These are phyloP conservation scores for Dictyophora rubrovolvata DNA, from an alignment of 768 basidiomycete genomes.

Conservation along the genomic window DNA sequence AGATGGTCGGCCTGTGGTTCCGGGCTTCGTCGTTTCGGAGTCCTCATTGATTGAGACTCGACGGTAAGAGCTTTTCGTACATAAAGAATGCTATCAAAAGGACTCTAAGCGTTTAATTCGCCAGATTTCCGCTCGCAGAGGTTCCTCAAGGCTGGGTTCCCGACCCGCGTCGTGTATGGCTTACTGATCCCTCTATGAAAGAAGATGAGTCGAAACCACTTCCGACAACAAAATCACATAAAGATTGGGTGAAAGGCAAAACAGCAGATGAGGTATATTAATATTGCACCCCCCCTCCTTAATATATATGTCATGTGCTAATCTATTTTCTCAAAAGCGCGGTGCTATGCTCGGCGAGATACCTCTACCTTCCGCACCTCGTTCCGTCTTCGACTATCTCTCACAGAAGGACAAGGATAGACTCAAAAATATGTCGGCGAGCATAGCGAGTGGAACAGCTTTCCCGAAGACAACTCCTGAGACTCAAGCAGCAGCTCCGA, in stretches of 20 bases:
- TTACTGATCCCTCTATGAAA: slow-evolving; percentile 23
- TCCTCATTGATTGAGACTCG: slow-evolving; percentile 59
- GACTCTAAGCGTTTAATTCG: neutral
- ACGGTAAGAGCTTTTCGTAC: slow-evolving; percentile 37
- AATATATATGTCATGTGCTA: neutral
- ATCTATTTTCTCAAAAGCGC: slow-evolving; percentile 39
- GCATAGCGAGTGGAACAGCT: slow-evolving; percentile 15
- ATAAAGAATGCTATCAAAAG: neutral
- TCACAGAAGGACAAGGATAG: slow-evolving; percentile 88
- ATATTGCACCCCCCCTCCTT: neutral
- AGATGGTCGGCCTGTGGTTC: slow-evolving; percentile 63
- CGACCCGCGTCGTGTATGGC: slow-evolving; percentile 73
- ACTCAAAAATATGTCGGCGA: slow-evolving; percentile 48
- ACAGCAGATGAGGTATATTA: slow-evolving; percentile 59
- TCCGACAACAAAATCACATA: slow-evolving; percentile 20
- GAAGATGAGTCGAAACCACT: slow-evolving; percentile 15
- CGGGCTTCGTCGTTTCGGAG: slow-evolving; percentile 65
- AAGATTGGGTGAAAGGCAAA: slow-evolving; percentile 45
- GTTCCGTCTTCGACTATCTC: slow-evolving; percentile 90
- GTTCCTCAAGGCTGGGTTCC: slow-evolving; percentile 81
- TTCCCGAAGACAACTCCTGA: slow-evolving; percentile 16
- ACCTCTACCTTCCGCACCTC: slow-evolving; percentile 53
- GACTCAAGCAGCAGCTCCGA: slow-evolving; percentile 19
- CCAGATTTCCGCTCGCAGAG: slow-evolving; percentile 79
- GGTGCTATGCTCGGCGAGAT: slow-evolving; percentile 78